These are phyloP conservation scores for Podospora comata DNA, from an alignment of 495 filamentous ascomycete species.

Conservation along the genomic window DNA sequence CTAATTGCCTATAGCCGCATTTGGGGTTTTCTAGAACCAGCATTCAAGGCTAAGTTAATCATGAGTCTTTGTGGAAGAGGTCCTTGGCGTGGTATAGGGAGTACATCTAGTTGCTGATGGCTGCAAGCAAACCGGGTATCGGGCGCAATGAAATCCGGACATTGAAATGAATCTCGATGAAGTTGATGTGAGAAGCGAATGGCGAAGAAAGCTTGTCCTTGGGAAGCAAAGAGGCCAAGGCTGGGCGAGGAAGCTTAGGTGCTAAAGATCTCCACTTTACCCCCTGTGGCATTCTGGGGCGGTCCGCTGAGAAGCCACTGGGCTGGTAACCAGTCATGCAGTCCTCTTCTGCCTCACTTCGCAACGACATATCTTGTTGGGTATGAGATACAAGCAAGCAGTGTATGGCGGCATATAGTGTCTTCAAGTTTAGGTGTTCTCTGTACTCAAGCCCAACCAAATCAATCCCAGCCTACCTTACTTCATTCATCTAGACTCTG, in stretches of 20 bases:
- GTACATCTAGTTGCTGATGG: background rate
- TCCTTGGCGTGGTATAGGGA: background rate
- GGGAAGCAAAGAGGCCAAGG: constrained; percentile 6
- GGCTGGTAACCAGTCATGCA: constrained; percentile 3
- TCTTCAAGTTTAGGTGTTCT: background rate
- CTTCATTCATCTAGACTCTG: background rate
- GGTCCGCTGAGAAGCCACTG: constrained; percentile 5
- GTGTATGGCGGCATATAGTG: background rate
- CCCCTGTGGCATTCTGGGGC: background rate
- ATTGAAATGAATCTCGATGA: background rate
- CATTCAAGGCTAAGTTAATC: background rate
- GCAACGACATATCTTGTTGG: background rate
- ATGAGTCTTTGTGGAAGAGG: background rate
- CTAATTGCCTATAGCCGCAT: background rate
- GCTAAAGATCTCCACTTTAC: background rate
- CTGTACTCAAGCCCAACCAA: too few relatives aligned
- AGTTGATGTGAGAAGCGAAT: background rate
- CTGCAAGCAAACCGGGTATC: background rate
- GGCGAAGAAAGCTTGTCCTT: constrained; percentile 6
- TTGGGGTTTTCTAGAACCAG: background rate
- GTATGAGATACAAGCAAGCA: background rate
- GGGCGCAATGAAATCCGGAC: background rate
- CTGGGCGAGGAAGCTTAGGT: constrained; percentile 10
- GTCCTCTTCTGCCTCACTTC: background rate
- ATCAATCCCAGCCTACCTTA: background rate